A percentile compares a stretch with the other conserved stretches of the same genome.
Evolutionary conservation across 2,329 filamentous ascomycete species (phyloP).

Genomic region (Clarireedia sp.): DNA sequence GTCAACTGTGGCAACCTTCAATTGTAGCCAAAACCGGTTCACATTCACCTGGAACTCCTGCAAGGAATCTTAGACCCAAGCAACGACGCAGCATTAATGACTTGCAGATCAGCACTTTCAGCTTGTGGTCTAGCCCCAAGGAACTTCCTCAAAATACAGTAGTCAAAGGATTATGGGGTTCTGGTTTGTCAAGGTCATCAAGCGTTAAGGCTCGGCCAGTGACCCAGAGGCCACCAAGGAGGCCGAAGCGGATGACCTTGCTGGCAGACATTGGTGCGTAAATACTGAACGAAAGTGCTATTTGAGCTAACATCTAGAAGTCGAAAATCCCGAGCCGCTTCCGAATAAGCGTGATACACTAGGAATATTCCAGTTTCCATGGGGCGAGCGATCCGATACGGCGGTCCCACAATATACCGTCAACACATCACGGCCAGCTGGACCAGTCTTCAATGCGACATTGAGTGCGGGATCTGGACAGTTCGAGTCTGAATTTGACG

Average conservation of each 20-base stretch:
- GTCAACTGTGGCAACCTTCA: constrained; percentile 1
- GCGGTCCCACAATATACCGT: constrained; percentile 36
- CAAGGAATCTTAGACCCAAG: constrained; percentile 22
- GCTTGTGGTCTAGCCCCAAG: constrained; percentile 25
- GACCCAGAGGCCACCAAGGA: constrained; percentile 46
- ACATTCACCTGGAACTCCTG: constrained; percentile 21
- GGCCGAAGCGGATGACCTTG: constrained; percentile 47
- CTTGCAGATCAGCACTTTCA: constrained; percentile 20
- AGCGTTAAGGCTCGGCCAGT: constrained; percentile 35
- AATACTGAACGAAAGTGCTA: too few species aligned
- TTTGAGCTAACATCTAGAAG: constrained; percentile 17
- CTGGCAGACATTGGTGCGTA: constrained; percentile 48
- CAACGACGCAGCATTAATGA: constrained; percentile 14
- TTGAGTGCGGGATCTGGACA: constrained; percentile 22
- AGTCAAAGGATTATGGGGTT: constrained; percentile 26
- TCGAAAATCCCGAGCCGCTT: constrained; percentile 53
- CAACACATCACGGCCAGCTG: constrained; percentile 15
- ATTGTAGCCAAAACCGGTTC: not conserved
- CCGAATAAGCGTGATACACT: constrained; percentile 50
- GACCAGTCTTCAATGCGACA: constrained; percentile 17
- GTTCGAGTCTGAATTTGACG: constrained; percentile 18
- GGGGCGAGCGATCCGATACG: constrained; percentile 55
- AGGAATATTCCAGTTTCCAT: constrained; percentile 59
- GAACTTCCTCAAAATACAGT: constrained; percentile 12
- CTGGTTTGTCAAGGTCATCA: constrained; percentile 21